Conservation (phyloP, 2,329 filamentous ascomycete genomes). For the Penicillium psychrosexuale region DNA sequence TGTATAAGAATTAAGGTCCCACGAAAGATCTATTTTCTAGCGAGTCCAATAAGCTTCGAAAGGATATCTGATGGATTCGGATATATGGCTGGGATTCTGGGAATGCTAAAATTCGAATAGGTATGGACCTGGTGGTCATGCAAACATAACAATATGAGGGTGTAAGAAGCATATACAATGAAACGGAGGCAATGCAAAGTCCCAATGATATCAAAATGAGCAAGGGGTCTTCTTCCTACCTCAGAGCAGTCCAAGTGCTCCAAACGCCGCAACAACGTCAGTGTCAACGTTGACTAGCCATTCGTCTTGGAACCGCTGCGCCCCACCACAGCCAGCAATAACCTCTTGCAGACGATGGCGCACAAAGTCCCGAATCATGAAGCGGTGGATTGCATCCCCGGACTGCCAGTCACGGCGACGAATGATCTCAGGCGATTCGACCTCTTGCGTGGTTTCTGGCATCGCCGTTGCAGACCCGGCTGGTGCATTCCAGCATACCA, state of each 20-base stretch:
- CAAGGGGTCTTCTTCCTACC: background rate
- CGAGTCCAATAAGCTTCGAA: background rate
- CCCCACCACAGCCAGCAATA: conserved; percentile 41
- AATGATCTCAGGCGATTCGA: conserved; percentile 42
- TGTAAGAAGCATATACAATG: background rate
- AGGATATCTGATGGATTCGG: conserved; percentile 11
- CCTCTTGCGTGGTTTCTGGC: conserved; percentile 32
- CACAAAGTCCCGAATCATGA: conserved; percentile 47
- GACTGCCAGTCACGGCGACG: conserved; percentile 42
- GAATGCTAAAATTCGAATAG: background rate
- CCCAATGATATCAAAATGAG: background rate
- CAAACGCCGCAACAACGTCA: conserved; percentile 42
- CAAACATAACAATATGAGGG: background rate
- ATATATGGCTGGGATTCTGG: conserved; percentile 18
- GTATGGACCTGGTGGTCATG: conserved; percentile 1
- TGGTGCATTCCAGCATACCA: conserved; percentile 39
- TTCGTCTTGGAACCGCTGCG: conserved; percentile 42
- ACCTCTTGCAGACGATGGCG: conserved; percentile 40
- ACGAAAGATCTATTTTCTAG: background rate
- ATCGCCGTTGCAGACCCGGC: conserved; percentile 25
- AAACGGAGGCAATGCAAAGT: background rate
- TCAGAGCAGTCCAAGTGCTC: conserved; percentile 37
- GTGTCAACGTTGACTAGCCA: conserved; percentile 46
- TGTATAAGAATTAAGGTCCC: background rate
- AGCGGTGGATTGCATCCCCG: conserved; percentile 42